Base-by-base conservation (phyloP, 306 rosid species). In the Cicer pinnatifidum region DNA sequence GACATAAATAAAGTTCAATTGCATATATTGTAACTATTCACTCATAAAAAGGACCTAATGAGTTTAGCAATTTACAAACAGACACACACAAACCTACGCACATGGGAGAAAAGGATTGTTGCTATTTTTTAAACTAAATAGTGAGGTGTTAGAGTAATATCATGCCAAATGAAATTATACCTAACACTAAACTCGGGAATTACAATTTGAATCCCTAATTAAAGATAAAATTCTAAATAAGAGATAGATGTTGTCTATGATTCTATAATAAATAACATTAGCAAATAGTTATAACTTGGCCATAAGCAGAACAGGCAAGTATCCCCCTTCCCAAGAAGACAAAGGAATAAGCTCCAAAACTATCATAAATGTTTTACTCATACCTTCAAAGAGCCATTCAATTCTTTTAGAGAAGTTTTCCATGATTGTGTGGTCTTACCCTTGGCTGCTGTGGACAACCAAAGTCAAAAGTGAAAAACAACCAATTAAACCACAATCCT, bases 371-470 rank as follows among this genome's bases (percentile, higher is more conserved):
- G 10, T 47, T 58, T 71, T 44, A 67, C 1, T 38, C 72, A 67
- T 80, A 92, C 97, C 97, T 92, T 87, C 74, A 87, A 43, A 23
- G 94, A 87, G 72, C 71, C 80, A 38, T 75, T 82, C 64, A 88
- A 39, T 77, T 88, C 89, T 43, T 69, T 20, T 9, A 86, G 45
- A 71, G 88, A 86, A 12, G 75, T 80, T 72, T 64, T 77, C 90
- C 57, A 47, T 8, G 90, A 76, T 44, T 77, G 82, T 39, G 76
- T 73, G 79, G 8, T 4, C 41, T 75, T 66, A 65, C 71, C 78
- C 23, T 71, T 69, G 71, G 84, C 61, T n/a, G 79, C 96, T 82
- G 69, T 11, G 23, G 53, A 79, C 47, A 72, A 67, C 15, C 37
- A 61, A 84, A 59, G 66, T 57, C 81, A 75, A 59, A 71, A 75